A percentile compares a stretch with the other conserved stretches of the same genome.
Evolutionary conservation across 2,329 filamentous ascomycete genomes (phyloP).

Genomic region (Fusarium sp.): DNA sequence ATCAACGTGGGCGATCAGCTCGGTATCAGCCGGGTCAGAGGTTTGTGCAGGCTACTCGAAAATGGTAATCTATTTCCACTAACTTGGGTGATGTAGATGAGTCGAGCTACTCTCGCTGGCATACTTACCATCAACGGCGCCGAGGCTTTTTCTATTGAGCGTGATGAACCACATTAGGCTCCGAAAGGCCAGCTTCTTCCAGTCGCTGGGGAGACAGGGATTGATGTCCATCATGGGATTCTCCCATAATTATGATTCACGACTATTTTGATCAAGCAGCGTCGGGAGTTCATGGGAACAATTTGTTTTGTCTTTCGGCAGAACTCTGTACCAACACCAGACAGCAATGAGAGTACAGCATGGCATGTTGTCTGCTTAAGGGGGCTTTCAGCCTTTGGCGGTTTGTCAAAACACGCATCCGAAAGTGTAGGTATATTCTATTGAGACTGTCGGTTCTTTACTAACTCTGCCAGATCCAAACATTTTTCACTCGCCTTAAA

Average conservation of each 20-base stretch:
- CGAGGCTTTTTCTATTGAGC: background rate
- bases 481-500: background rate
- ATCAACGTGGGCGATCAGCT: constrained; percentile 71
- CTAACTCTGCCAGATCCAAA: background rate
- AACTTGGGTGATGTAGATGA: constrained; percentile 9
- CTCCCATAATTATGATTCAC: background rate
- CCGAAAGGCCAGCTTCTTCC: too few relatives aligned
- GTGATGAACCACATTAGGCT: background rate
- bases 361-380: background rate
- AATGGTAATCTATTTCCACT: constrained; percentile 13
- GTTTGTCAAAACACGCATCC: background rate
- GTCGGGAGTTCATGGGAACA: background rate
- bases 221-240: background rate
- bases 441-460: too few relatives aligned
- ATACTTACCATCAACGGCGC: constrained; percentile 14
- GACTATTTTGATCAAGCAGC: background rate
- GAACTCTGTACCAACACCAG: background rate
- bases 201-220: background rate
- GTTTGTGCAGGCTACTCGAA: constrained; percentile 48
- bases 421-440: background rate
- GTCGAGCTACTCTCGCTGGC: constrained; percentile 30
- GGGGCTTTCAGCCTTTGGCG: background rate
- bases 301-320: background rate
- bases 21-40: constrained; percentile 66
- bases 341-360: background rate